Percentiles rank a stretch among this genome's conserved stretches.
Conservation (phyloP, 495 filamentous ascomycete species). For the Penicillium silybi region DNA sequence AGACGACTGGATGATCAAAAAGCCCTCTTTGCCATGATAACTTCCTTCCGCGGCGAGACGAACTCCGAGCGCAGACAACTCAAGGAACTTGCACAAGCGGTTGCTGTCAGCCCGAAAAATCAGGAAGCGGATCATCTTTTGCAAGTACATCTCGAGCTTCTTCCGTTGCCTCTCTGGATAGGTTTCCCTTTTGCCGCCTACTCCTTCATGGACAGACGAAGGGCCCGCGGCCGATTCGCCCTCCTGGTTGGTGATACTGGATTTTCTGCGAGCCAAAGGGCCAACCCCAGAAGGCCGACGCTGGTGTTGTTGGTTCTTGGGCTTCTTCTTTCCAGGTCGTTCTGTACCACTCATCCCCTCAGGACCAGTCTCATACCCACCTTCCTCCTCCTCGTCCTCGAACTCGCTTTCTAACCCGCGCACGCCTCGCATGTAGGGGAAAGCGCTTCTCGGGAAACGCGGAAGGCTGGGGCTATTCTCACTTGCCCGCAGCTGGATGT, state of each 20-base stretch:
- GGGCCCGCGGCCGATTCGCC: conserved; percentile 39
- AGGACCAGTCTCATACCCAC: conserved; percentile 52
- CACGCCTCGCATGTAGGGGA: conserved; percentile 82
- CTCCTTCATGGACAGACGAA: conserved; percentile 43
- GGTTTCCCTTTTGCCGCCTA: conserved; percentile 44
- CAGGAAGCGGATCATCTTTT: conserved; percentile 87
- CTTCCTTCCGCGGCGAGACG: conserved; percentile 90
- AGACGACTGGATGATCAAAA: conserved; percentile 81
- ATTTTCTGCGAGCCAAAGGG: conserved; percentile 49
- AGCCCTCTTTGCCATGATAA: conserved; percentile 97
- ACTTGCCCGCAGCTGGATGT: conserved; percentile 58
- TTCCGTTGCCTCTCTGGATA: conserved; percentile 71
- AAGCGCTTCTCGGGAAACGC: conserved; percentile 83
- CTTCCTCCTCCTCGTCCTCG: conserved; percentile 78
- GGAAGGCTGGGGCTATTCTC: conserved; percentile 61
- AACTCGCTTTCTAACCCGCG: conserved; percentile 73
- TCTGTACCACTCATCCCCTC: conserved; percentile 58
- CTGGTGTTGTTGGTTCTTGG: conserved; percentile 36
- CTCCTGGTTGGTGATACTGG: conserved; percentile 48
- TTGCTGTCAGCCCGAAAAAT: conserved; percentile 97
- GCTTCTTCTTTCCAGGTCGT: conserved; percentile 51
- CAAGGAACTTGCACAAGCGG: conserved; percentile 90
- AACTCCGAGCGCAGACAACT: conserved; percentile 92
- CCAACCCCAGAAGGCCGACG: conserved; percentile 49
- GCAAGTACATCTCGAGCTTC: conserved; percentile 88